These are phyloP conservation scores for Pythium brachiatum DNA, from an alignment of 352 stramenopile genomes.

Conservation along the genomic window DNA sequence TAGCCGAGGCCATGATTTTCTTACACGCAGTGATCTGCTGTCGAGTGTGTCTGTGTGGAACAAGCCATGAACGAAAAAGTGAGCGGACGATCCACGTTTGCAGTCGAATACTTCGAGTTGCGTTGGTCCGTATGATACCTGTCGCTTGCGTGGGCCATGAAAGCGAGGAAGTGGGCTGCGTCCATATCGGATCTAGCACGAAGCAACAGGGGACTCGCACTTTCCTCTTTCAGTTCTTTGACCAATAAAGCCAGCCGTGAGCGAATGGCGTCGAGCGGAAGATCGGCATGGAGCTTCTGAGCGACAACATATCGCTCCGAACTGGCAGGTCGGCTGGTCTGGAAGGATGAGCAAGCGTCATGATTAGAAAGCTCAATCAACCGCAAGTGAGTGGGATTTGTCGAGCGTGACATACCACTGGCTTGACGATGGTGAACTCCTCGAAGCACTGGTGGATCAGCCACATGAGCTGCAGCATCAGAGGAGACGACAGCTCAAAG, in stretches of 20 bases:
- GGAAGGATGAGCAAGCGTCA: not conserved
- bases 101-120: too few species aligned
- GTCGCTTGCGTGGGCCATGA: slow-evolving; percentile 38
- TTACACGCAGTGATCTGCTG: slow-evolving; percentile 18
- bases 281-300: slow-evolving; percentile 21
- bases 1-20: slow-evolving; percentile 3
- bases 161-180: slow-evolving; percentile 21
- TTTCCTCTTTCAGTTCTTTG: not conserved
- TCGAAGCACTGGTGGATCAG: slow-evolving; percentile 62
- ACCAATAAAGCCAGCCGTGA: slow-evolving; percentile 4
- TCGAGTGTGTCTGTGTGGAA: not conserved
- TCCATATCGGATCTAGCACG: not conserved
- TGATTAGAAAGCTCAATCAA: not conserved
- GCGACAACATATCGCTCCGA: slow-evolving; percentile 75
- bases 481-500: slow-evolving; percentile 61
- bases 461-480: slow-evolving; percentile 67
- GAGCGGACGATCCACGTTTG: too few species aligned
- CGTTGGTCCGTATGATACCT: too few species aligned
- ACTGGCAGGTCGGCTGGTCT: slow-evolving; percentile 79
- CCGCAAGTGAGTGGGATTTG: not conserved
- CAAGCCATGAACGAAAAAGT: not conserved
- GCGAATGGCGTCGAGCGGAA: slow-evolving; percentile 1
- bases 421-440: slow-evolving; percentile 67
- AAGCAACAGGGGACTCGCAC: not conserved
- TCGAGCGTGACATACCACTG: slow-evolving; percentile 35